Evolutionary conservation across 208 protist genomes (phyloP).

Genomic region (Crithidia brevicula): DNA sequence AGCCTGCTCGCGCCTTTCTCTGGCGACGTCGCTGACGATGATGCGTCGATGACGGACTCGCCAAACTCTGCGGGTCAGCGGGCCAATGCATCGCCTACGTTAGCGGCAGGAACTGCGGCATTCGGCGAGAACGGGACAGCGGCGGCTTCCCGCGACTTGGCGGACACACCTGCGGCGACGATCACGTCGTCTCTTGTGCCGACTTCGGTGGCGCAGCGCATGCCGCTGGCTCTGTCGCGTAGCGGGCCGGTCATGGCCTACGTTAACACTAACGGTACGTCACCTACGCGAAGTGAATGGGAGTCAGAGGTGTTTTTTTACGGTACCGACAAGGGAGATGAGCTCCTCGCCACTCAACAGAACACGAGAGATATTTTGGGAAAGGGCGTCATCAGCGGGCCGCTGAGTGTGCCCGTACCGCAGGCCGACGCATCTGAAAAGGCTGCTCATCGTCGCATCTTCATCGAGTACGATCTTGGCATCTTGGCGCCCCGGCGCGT

Average conservation of each 20-base stretch:
- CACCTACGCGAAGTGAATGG: background rate
- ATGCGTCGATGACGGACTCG: background rate
- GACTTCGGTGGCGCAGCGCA: constrained; percentile 16
- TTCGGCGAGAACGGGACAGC: background rate
- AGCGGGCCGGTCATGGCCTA: constrained; percentile 1
- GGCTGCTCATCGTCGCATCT: background rate
- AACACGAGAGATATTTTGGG: too few species aligned
- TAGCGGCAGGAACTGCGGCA: background rate
- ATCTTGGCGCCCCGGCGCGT: constrained; percentile 15
- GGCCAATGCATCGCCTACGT: too few species aligned
- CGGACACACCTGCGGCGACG: background rate
- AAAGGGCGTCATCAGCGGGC: too few species aligned
- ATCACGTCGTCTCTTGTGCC: constrained; percentile 29
- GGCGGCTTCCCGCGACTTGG: background rate
- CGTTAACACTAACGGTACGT: too few species aligned
- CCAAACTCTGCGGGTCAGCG: too few species aligned
- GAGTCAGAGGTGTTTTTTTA: constrained; percentile 13
- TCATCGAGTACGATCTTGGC: constrained; percentile 51
- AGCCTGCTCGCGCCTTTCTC: background rate
- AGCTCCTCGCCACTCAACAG: too few species aligned
- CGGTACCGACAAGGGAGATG: too few species aligned
- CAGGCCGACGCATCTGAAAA: background rate
- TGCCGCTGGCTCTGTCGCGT: constrained; percentile 27
- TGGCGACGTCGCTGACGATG: background rate
- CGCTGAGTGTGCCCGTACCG: too few species aligned